phyloP scores from a whole-genome alignment of 441 rosid genomes.

The Francoa sonchifolia region DNA sequence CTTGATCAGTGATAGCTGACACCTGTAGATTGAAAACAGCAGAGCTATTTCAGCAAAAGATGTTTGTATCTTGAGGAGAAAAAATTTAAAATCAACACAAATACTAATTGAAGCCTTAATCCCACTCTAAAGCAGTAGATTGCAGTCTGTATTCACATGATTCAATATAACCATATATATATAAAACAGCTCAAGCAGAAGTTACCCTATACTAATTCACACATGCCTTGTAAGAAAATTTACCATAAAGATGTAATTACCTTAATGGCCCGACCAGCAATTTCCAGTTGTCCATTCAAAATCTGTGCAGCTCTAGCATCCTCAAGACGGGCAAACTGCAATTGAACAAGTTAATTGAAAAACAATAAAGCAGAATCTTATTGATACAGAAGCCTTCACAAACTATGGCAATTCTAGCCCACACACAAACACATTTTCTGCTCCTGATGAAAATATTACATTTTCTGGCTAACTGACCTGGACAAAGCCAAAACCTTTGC shows the following conservation, averaged over 20 bases:
- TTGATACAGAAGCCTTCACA: background rate
- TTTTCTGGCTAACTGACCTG: slow-evolving; percentile 86
- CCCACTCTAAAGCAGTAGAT: too few relatives aligned
- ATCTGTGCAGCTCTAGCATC: slow-evolving; percentile 87
- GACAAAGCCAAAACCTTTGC: slow-evolving; percentile 96
- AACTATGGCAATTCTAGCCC: background rate
- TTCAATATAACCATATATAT: too few relatives aligned
- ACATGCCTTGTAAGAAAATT: background rate
- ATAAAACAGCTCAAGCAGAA: background rate
- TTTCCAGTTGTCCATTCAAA: slow-evolving; percentile 85
- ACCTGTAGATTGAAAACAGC: slow-evolving; percentile 33
- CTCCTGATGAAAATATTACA: too few relatives aligned
- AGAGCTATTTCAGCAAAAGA: slow-evolving; percentile 4
- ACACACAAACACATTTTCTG: too few relatives aligned
- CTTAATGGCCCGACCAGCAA: slow-evolving; percentile 92
- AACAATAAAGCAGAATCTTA: background rate
- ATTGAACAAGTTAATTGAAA: slow-evolving; percentile 3
- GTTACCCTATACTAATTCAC: background rate
- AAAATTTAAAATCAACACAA: too few relatives aligned
- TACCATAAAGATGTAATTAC: slow-evolving; percentile 18
- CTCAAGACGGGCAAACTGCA: slow-evolving; percentile 88
- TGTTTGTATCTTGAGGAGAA: too few relatives aligned
- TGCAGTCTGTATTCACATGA: too few relatives aligned
- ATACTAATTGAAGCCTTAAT: too few relatives aligned
- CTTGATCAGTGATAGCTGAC: slow-evolving; percentile 90